Conservation (phyloP, 768 basidiomycete species). For the Suillus alpinus region DNA sequence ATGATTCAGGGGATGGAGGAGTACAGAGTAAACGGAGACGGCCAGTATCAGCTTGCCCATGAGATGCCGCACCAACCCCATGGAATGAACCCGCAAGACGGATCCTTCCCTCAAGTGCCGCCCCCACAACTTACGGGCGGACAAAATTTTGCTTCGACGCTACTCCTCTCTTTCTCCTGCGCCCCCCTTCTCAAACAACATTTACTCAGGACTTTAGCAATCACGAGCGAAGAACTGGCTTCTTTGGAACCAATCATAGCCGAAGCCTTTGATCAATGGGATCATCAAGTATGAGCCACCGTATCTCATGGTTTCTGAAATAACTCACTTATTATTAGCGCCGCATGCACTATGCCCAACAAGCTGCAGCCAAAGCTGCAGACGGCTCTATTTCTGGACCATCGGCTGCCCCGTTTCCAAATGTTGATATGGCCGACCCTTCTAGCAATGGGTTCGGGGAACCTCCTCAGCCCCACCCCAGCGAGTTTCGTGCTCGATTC, state of each 20-base stretch:
- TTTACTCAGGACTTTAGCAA: constrained; percentile 64
- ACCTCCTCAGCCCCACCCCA: constrained; percentile 33
- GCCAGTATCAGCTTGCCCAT: constrained; percentile 37
- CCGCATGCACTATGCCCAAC: constrained; percentile 44
- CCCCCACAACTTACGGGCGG: constrained; percentile 49
- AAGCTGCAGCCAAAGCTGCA: constrained; percentile 30
- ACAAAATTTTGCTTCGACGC: constrained; percentile 76
- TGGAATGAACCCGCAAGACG: constrained; percentile 45
- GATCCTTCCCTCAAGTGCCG: constrained; percentile 60
- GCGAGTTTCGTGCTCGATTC: constrained; percentile 67
- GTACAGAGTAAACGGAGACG: constrained; percentile 52
- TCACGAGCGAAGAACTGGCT: constrained; percentile 78
- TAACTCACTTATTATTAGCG: constrained; percentile 31
- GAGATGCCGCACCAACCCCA: constrained; percentile 31
- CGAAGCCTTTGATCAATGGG: constrained; percentile 86
- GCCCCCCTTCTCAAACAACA: constrained; percentile 74
- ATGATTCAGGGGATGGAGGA: constrained; percentile 64
- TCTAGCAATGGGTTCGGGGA: constrained; percentile 24
- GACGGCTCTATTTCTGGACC: constrained; percentile 29
- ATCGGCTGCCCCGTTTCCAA: constrained; percentile 28
- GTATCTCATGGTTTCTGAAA: constrained; percentile 7
- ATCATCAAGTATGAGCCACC: constrained; percentile 59
- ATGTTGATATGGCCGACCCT: constrained; percentile 32
- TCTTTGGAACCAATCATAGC: constrained; percentile 79
- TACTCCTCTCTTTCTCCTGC: constrained; percentile 74